A percentile compares a stretch with the other conserved stretches of the same genome.
Conservation (phyloP, 257 asterid species). For the Cordia subcordata region DNA sequence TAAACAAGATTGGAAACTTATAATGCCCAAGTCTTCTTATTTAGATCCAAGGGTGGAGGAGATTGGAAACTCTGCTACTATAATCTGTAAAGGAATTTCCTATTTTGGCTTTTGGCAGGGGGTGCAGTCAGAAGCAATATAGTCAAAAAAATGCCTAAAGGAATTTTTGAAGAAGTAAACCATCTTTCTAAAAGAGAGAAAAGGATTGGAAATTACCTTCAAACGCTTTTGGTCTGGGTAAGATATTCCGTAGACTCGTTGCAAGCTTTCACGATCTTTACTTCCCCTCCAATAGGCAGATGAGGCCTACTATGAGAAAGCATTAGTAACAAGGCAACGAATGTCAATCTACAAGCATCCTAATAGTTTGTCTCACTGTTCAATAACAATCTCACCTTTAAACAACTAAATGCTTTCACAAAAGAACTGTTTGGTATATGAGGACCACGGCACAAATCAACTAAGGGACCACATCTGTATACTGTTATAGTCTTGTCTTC, state of each 20-base stretch:
- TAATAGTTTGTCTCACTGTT: background rate
- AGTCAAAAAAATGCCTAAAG: background rate
- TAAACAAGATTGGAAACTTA: too few relatives aligned
- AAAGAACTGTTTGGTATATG: slow-evolving; percentile 94
- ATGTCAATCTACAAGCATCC: background rate
- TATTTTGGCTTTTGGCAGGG: too few relatives aligned
- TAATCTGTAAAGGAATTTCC: too few relatives aligned
- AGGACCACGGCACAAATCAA: slow-evolving; percentile 98
- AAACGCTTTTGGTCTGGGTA: slow-evolving; percentile 82
- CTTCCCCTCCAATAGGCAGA: slow-evolving; percentile 99
- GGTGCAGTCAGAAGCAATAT: too few relatives aligned
- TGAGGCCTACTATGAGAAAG: slow-evolving; percentile 61
- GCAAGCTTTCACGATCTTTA: slow-evolving; percentile 96
- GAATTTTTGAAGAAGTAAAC: slow-evolving; percentile 4
- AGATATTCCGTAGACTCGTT: slow-evolving; percentile 97
- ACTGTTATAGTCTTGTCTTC: slow-evolving; percentile 93
- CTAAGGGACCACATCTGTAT: slow-evolving; percentile 95
- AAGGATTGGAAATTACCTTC: slow-evolving; percentile 49
- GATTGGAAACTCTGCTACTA: too few relatives aligned
- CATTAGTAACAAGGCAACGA: background rate
- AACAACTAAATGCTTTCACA: slow-evolving; percentile 88
- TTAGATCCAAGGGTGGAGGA: too few relatives aligned
- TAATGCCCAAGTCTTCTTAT: too few relatives aligned
- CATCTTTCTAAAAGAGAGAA: background rate
- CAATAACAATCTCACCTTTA: slow-evolving; percentile 56